Evolutionary conservation across 768 basidiomycete species (phyloP).

Genomic region (Leccinum longicurvipes): DNA sequence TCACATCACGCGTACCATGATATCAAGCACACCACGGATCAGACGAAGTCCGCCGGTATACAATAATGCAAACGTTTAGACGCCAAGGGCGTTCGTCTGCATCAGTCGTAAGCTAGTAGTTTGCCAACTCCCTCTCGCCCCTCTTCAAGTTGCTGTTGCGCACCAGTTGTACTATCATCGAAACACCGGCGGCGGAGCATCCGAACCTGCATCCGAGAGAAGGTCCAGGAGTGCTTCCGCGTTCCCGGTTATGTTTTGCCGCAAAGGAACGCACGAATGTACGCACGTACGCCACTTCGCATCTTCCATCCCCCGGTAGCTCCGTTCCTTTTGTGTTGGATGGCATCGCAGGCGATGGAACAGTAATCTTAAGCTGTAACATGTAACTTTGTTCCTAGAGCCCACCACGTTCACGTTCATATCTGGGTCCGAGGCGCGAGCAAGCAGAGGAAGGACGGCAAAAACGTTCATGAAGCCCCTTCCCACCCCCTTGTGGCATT

Average conservation of each 20-base stretch:
- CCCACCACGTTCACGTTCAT: background rate
- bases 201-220: background rate
- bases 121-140: background rate
- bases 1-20: no score
- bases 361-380: background rate
- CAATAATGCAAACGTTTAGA: background rate
- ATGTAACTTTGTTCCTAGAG: background rate
- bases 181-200: background rate
- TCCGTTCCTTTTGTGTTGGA: conserved; percentile 9
- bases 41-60: background rate
- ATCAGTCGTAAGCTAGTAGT: background rate
- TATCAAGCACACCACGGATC: background rate
- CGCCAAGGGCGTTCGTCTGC: background rate
- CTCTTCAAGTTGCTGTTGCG: background rate
- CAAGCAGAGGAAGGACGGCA: background rate
- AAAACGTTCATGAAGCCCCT: background rate
- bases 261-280: background rate
- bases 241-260: background rate
- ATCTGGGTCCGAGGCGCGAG: background rate
- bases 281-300: background rate
- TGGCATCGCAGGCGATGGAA: background rate
- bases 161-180: background rate
- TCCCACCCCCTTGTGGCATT: background rate
- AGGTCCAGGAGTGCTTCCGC: background rate
- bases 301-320: background rate